Evolutionary conservation across 768 basidiomycete species (phyloP), one percentile per base, ranked within the genome.

Genomic region (Tricholoma bakamatsutake): DNA sequence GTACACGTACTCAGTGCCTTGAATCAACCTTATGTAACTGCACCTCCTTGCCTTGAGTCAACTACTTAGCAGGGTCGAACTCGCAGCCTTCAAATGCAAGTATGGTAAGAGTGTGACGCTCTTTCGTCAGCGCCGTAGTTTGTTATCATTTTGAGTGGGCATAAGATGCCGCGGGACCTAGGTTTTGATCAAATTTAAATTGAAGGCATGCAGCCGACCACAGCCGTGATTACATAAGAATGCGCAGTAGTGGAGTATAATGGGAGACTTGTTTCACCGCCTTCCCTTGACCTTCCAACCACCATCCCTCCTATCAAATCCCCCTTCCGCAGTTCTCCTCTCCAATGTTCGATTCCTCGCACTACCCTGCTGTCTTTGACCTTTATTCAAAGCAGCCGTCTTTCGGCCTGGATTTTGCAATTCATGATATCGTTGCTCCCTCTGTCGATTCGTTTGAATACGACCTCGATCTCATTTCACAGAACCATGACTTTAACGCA

Each of bases 371-470:
- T 21, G 24, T 53, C 35, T 53, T 55, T 30, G 58, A 62, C 47
- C 39, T 59, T 30, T 60, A 57, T 24, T 31, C 34, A 15, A 57
- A 62, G 50, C 59, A 79, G 45, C 57, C 57, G 15, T 40, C 43
- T n/a, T 62, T 57, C 65, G 73, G 73, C 71, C 74, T 82, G 68
- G 82, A 82, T 71, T 85, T 86, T 75, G 77, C 82, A 67, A 85
- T 85, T 72, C 81, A 82, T 64, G 88, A 89, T 73, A 80, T 88
- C 71, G 76, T 83, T 63, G 87, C 86, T 52, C 88, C 89, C 43
- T 82, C 87, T 66, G 86, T 88, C 58, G 89, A 91, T 76, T 78
- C 83, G 60, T 92, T 93, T 74, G 90, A 92, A 68, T 80, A 80
- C 51, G 90, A 93, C 72, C 80, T 93, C 64, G 90, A 90, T 72